phyloP scores from a whole-genome alignment of 2,329 filamentous ascomycete genomes.

The Fusarium vanettenii region DNA sequence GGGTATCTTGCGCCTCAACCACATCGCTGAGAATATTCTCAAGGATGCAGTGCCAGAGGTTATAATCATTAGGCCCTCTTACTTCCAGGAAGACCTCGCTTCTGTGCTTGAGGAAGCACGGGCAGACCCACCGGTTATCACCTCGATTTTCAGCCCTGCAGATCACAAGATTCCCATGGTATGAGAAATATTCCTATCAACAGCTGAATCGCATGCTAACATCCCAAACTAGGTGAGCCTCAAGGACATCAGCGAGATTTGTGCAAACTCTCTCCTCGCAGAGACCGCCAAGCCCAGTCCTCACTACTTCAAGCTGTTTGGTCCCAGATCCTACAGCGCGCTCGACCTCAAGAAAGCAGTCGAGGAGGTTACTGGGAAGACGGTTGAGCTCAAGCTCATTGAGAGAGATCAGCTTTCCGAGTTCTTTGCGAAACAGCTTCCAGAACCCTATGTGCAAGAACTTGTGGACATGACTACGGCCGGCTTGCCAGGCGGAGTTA shows the following conservation, averaged over 20 bases:
- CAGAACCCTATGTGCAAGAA: constrained; percentile 35
- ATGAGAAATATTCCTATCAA: background rate
- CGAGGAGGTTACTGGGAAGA: constrained; percentile 43
- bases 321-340: constrained; percentile 44
- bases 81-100: constrained; percentile 37
- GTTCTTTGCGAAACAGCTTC: constrained; percentile 41
- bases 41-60: constrained; percentile 25
- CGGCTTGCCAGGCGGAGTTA: constrained; percentile 40
- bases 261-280: constrained; percentile 39
- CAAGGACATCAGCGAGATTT: constrained; percentile 43
- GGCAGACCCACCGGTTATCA: constrained; percentile 34
- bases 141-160: constrained; percentile 39
- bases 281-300: constrained; percentile 12
- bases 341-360: constrained; percentile 44
- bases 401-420: constrained; percentile 36
- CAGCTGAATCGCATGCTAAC: background rate
- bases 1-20: constrained; percentile 40
- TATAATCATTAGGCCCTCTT: constrained; percentile 31
- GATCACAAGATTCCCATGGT: constrained; percentile 48
- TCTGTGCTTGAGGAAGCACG: constrained; percentile 28
- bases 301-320: constrained; percentile 42
- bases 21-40: constrained; percentile 32
- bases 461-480: constrained; percentile 46
- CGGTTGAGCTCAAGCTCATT: constrained; percentile 38
- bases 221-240: constrained; percentile 41